Base-by-base conservation (phyloP, 441 rosid genomes). In the Gossypium laxum region DNA sequence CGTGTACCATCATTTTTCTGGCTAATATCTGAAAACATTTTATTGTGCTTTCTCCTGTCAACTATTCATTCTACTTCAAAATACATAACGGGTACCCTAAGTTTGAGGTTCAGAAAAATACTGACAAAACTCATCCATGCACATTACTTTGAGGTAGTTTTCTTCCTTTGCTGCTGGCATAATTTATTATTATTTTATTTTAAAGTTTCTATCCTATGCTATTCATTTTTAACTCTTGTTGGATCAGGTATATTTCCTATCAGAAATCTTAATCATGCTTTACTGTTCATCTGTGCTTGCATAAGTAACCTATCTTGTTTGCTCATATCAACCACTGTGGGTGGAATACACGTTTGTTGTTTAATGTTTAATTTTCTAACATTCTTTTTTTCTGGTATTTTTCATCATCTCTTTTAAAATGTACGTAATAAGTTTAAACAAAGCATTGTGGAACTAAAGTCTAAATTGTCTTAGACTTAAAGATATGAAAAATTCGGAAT, bases 51-150 rank as follows among this genome's bases (percentile, higher is more conserved):
- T 78, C 90, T 96, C 76, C 79, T 87, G 45, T 96, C 99, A 15
- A 88, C 91, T 2, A 82, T 82, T 78, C 90, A 96, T 80, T 76
- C 99, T 71, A 91, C 97, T 67, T 89, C 98, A 11, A 96, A 89
- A 85, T 96, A 86, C 76, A 84, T 96, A 71, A 93, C 96, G 2
- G 99, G 98, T 74, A 85, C 88, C 34, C 84, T 96, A 81, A 91
- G 96, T 76, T 80, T 96, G 71, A 86, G 85, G 63, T 96, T 96
- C 86, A 90, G 99, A 68, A 89, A 89, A 78, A 90, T 91, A 83
- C 76, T 96, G 91, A 96, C 98, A 8, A 91, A 84, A 75, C 88
- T 86, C 75, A 89, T 96, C 84, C 99, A 96, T 82, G 77, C 84
- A 7, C 87, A 86, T 82, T 96, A 96, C 79, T 96, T 96, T 58